Conservation (phyloP, 768 basidiomycete species). For the button mushroom (Agaricus bisporus) region DNA sequence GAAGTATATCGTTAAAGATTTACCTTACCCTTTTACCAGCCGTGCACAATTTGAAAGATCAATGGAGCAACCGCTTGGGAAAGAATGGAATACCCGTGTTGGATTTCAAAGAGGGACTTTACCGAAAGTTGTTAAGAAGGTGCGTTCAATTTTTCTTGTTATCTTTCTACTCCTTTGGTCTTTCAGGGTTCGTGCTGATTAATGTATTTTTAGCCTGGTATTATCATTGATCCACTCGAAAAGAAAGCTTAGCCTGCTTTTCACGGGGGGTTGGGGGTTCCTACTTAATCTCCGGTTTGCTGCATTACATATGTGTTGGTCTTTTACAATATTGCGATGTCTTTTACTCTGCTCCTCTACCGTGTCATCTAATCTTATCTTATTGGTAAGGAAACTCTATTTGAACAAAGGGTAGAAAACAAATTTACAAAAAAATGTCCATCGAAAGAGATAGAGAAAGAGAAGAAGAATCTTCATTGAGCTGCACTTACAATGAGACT, state of each 20-base stretch:
- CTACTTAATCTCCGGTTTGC: too few species aligned
- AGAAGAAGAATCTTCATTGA: not conserved
- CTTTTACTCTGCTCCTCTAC: too few species aligned
- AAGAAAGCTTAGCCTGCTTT: slow-evolving; percentile 23
- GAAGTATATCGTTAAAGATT: slow-evolving; percentile 84
- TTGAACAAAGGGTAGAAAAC: too few species aligned
- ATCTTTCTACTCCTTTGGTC: not conserved
- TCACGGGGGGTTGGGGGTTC: too few species aligned
- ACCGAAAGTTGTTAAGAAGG: slow-evolving; percentile 86
- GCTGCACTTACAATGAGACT: slow-evolving; percentile 32
- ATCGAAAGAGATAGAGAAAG: too few species aligned
- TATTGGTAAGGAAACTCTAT: too few species aligned
- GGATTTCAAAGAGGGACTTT: slow-evolving; percentile 80
- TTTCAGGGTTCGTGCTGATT: slow-evolving; percentile 3
- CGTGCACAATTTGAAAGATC: slow-evolving; percentile 87
- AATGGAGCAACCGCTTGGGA: slow-evolving; percentile 76
- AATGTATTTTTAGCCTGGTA: slow-evolving; percentile 47
- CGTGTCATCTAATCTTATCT: too few species aligned
- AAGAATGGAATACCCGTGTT: slow-evolving; percentile 90
- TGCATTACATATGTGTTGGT: too few species aligned
- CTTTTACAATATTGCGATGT: too few species aligned
- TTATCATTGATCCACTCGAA: slow-evolving; percentile 63
- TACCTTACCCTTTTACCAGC: slow-evolving; percentile 94
- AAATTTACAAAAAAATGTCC: too few species aligned
- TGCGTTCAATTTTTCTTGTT: slow-evolving; percentile 21